These are phyloP conservation scores for Lentinula edodes DNA, from an alignment of 768 basidiomycete genomes.

Conservation along the genomic window DNA sequence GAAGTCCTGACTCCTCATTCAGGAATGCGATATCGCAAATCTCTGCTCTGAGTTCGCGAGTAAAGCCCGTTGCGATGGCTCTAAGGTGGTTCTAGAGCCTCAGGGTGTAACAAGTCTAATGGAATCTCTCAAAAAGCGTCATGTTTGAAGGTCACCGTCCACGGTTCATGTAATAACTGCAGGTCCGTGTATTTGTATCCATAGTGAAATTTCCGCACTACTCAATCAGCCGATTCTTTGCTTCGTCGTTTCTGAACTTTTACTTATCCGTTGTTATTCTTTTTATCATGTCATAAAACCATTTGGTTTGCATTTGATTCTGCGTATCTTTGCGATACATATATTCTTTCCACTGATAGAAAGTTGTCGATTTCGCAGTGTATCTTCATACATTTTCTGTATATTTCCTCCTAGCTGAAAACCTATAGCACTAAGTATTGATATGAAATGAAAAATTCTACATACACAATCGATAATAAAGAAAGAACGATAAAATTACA, in stretches of 20 bases:
- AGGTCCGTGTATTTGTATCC: neutral
- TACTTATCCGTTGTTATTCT: neutral
- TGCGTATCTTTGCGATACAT: no score
- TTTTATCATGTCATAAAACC: neutral
- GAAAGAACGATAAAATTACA: no score
- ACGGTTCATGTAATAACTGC: neutral
- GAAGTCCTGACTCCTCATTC: slow-evolving; percentile 6
- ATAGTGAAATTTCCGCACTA: neutral
- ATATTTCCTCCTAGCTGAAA: neutral
- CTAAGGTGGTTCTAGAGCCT: slow-evolving; percentile 72
- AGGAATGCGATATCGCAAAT: slow-evolving; percentile 77
- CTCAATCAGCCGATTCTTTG: neutral
- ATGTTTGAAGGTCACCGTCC: neutral
- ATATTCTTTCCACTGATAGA: neutral
- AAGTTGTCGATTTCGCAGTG: neutral
- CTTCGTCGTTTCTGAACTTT: neutral
- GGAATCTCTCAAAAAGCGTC: slow-evolving; percentile 25
- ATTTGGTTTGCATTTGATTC: no score
- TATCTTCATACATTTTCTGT: neutral
- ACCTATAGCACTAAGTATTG: neutral
- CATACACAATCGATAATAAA: neutral
- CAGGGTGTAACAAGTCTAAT: slow-evolving; percentile 44
- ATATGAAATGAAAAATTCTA: neutral
- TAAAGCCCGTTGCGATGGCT: slow-evolving; percentile 82
- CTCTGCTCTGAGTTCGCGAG: slow-evolving; percentile 74